These are phyloP conservation scores for Umbelopsis vinacea DNA, from an alignment of 192 early-diverging fungal genomes.

Conservation along the genomic window DNA sequence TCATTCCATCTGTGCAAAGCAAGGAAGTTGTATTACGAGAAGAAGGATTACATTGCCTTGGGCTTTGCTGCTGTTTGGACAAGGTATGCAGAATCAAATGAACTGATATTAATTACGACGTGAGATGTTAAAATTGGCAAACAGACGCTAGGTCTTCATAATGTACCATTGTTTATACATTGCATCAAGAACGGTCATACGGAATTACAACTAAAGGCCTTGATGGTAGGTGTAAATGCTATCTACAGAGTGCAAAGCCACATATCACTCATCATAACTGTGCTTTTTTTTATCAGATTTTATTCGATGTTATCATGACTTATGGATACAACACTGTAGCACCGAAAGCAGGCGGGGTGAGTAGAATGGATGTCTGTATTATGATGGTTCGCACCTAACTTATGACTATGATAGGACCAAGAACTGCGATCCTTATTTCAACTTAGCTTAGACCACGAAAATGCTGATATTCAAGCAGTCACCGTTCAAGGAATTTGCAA, in stretches of 20 bases:
- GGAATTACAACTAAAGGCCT: slow-evolving; percentile 66
- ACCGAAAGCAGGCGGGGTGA: slow-evolving; percentile 29
- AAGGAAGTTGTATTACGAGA: slow-evolving; percentile 70
- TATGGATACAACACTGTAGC: slow-evolving; percentile 52
- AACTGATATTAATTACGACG: not conserved
- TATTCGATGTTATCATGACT: slow-evolving; percentile 66
- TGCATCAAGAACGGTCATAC: slow-evolving; percentile 58
- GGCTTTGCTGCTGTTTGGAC: slow-evolving; percentile 78
- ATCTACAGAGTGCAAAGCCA: not conserved
- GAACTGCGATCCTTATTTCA: slow-evolving; percentile 55
- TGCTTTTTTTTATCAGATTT: slow-evolving; percentile 43
- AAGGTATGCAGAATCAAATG: slow-evolving; percentile 44
- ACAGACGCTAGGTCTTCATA: slow-evolving; percentile 70
- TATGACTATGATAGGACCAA: slow-evolving; percentile 34
- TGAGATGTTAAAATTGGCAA: not conserved
- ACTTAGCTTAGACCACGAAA: slow-evolving; percentile 59
- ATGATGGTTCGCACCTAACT: not conserved
- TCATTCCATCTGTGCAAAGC: slow-evolving; percentile 74
- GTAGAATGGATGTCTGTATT: not conserved
- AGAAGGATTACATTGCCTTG: slow-evolving; percentile 83
- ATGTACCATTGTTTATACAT: slow-evolving; percentile 73
- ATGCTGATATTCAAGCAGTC: slow-evolving; percentile 65
- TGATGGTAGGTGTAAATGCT: slow-evolving; percentile 58
- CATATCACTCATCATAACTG: not conserved
- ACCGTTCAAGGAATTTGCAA: slow-evolving; percentile 81